These are phyloP conservation scores for Dendrocalamus latiflorus DNA, from an alignment of 202 grass and related monocot genomes.

Conservation along the genomic window DNA sequence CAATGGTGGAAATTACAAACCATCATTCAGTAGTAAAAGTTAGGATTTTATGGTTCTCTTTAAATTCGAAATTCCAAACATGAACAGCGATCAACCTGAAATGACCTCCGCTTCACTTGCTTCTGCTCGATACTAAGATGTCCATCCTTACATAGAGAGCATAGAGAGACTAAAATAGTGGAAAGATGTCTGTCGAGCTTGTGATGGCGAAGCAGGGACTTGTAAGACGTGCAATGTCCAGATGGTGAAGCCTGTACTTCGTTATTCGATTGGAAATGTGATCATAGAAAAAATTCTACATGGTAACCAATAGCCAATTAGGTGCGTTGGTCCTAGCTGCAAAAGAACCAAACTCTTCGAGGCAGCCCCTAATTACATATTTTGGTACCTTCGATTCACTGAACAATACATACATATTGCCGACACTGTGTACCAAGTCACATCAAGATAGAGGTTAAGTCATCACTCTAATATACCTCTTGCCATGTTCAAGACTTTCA, in stretches of 20 bases:
- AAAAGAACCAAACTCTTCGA: not conserved
- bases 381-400: not conserved
- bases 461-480: not conserved
- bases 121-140: not conserved
- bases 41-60: not conserved
- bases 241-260: not conserved
- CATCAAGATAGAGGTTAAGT: conserved; percentile 9
- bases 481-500: not conserved
- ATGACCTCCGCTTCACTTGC: not conserved
- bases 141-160: not conserved
- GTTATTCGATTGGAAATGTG: not conserved
- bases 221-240: not conserved
- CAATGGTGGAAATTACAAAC: not conserved
- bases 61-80: not conserved
- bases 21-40: not conserved
- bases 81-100: not conserved
- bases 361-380: not conserved
- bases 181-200: not conserved
- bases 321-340: not conserved
- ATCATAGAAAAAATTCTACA: not conserved
- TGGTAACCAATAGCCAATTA: not conserved
- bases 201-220: not conserved
- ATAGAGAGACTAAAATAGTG: too few species aligned
- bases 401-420: not conserved
- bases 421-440: not conserved